Evolutionary conservation across 306 rosid genomes (phyloP).

Genomic region (Cicer arietinum): DNA sequence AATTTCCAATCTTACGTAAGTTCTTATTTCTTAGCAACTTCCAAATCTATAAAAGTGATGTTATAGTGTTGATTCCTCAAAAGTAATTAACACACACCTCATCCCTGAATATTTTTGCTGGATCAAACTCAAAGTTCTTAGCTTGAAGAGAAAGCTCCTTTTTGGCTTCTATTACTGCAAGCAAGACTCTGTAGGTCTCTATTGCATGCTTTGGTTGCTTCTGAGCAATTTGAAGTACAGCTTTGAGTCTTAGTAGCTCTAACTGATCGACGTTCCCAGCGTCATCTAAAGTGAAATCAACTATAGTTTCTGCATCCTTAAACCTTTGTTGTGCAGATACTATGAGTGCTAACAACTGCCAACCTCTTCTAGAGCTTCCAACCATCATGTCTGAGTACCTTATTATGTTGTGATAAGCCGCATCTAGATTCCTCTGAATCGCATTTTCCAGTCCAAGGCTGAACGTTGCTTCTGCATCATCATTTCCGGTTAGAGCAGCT

Average conservation of each 20-base stretch:
- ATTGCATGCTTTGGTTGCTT: constrained; percentile 89
- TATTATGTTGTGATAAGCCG: constrained; percentile 67
- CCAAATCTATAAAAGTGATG: background rate
- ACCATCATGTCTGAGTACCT: constrained; percentile 64
- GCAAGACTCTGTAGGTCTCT: constrained; percentile 87
- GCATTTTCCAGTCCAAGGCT: constrained; percentile 82
- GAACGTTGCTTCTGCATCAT: constrained; percentile 64
- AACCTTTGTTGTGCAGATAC: constrained; percentile 80
- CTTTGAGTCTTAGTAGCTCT: constrained; percentile 81
- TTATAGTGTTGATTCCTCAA: constrained; percentile 3
- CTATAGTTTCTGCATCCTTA: constrained; percentile 78
- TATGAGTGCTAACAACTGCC: constrained; percentile 75
- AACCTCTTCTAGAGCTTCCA: constrained; percentile 73
- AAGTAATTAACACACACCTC: constrained; percentile 59
- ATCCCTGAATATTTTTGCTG: constrained; percentile 44
- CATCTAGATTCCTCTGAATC: constrained; percentile 74
- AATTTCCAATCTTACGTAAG: background rate
- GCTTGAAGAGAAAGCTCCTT: constrained; percentile 59
- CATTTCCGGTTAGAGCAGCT: constrained; percentile 53
- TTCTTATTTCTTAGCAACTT: constrained; percentile 16
- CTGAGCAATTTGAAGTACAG: constrained; percentile 79
- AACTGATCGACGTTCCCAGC: constrained; percentile 68
- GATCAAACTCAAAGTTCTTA: constrained; percentile 49
- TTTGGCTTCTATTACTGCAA: constrained; percentile 72
- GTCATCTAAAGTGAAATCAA: constrained; percentile 88